Evolutionary conservation across 1,284 basidiomycete genomes (phyloP).

Genomic region (Ganoderma meredithae): DNA sequence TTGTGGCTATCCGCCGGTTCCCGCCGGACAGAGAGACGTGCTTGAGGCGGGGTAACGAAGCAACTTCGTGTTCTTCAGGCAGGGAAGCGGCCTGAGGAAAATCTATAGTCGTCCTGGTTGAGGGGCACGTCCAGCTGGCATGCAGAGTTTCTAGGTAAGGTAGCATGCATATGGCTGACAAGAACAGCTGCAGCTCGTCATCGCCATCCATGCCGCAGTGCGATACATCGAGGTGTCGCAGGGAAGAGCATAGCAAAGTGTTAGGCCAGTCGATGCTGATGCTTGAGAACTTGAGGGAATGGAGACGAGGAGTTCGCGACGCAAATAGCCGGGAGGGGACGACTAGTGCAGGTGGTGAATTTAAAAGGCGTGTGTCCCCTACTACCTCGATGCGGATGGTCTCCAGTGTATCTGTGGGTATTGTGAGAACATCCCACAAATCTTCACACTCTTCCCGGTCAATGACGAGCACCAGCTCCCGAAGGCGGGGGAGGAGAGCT

Average conservation of each 20-base stretch:
- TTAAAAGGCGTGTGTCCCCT: neutral
- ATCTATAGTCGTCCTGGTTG: neutral
- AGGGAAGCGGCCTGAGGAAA: neutral
- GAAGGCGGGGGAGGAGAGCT: neutral
- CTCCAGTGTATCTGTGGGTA: neutral
- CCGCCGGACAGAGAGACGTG: conserved; percentile 3
- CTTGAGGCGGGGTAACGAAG: neutral
- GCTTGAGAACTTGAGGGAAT: conserved; percentile 1
- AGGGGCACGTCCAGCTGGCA: neutral
- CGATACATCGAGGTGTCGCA: conserved; percentile 11
- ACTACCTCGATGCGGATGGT: conserved; percentile 8
- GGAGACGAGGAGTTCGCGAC: conserved; percentile 1
- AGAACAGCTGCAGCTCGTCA: neutral
- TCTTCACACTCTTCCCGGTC: conserved; percentile 13
- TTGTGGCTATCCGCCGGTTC: neutral
- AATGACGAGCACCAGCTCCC: conserved; percentile 3
- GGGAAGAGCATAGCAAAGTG: conserved; percentile 6
- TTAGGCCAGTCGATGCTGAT: conserved; percentile 6
- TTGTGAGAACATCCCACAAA: conserved; percentile 7
- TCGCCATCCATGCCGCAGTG: conserved; percentile 4
- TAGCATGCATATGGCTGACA: neutral
- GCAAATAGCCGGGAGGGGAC: conserved; percentile 4
- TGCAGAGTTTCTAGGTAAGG: conserved; percentile 8
- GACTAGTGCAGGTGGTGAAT: neutral
- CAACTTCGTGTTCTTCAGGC: neutral